phyloP scores from a whole-genome alignment of 129 eudicot species.

The Glebionis coronaria region DNA sequence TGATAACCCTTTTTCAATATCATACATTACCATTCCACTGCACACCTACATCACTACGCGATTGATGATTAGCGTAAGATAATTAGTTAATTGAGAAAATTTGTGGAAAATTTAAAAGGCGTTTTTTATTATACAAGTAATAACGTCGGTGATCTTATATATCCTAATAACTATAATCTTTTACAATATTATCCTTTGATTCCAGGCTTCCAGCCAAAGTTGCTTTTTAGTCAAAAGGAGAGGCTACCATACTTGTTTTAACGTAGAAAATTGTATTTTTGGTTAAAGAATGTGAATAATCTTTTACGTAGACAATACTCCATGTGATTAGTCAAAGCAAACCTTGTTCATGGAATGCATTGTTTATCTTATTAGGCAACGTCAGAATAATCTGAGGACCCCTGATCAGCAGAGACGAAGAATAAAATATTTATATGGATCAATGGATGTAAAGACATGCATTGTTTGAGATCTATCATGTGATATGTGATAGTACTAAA shows the following conservation, averaged over 20 bases:
- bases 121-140: constrained; percentile 13
- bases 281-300: constrained; percentile 35
- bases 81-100: not conserved
- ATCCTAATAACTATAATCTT: constrained; percentile 28
- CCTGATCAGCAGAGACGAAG: too few relatives aligned
- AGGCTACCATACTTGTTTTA: constrained; percentile 27
- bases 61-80: constrained; percentile 7
- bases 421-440: too few relatives aligned
- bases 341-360: constrained; percentile 16
- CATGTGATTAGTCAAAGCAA: constrained; percentile 18
- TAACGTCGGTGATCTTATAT: constrained; percentile 17
- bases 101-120: not conserved
- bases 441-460: not conserved
- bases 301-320: constrained; percentile 33
- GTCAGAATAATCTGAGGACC: constrained; percentile 12
- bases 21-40: constrained; percentile 13
- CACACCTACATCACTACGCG: constrained; percentile 1
- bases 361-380: constrained; percentile 27
- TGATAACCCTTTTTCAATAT: constrained; percentile 15
- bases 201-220: constrained; percentile 28
- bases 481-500: not conserved
- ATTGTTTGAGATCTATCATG: not conserved
- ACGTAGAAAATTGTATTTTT: constrained; percentile 30
- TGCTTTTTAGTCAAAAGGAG: constrained; percentile 40
- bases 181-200: constrained; percentile 33